Base-by-base conservation (phyloP, 2,329 filamentous ascomycete species). In the Pleoardoris graminearum region DNA sequence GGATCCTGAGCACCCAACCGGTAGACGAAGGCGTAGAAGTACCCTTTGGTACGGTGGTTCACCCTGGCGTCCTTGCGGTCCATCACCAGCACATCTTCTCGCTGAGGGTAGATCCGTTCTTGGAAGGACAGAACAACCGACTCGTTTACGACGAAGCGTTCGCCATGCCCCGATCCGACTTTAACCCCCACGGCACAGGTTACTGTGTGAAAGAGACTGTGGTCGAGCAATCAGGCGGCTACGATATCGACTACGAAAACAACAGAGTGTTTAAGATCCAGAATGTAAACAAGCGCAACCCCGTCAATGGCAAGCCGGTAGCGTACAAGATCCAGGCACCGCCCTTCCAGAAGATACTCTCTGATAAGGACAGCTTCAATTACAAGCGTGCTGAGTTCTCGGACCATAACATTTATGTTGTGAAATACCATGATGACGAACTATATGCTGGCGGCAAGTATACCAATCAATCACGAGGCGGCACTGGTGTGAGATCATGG, bases 61-160 rank as follows among this genome's bases (percentile, higher is more conserved):
- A 86, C 53, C 85, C 86, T 0, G 85, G 86, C 37, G 86, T 87
- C 14, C 81, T 90, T 29, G 87, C 86, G 2, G 77, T 79, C 0
- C 85, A 88, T 71, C 88, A 91, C 65, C 88, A 92, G 67, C 89
- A 91, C 71, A 88, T 91, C 69, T 90, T 92, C 76, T 70, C 75
- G 57, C 64, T 82, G 57, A 73, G 80, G 50, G 61, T 83, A 53
- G 73, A 82, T 69, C 71, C 78, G 27, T 70, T 73, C 61, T 68
- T 80, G 52, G 76, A 81, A 55, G 75, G 79, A 51, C 66, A 72
- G 61, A 51, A 71, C 47, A 78, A 80, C 67, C 70, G 77, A 25
- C 61, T 79, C 21, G 69, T 78, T 44, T 78, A 87, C 63, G 73
- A 81, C 21, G 74, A 85, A 61, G 78, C 81, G 0, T 79, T 84